Base-by-base conservation (phyloP, 352 stramenopile species). In the Globisporangium echinulatum region DNA sequence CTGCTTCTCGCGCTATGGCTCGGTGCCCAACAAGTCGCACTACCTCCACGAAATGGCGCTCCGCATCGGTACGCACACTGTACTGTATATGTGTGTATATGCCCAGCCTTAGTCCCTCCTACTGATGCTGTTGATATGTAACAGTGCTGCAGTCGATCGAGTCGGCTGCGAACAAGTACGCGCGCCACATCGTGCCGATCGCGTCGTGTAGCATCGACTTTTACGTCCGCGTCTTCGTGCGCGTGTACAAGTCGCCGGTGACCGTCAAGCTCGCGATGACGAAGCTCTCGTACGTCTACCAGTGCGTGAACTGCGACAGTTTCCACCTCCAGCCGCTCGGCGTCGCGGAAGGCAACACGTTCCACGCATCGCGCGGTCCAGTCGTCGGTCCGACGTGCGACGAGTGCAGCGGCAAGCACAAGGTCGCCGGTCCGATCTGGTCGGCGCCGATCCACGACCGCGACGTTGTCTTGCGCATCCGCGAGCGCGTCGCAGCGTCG, bases 181-280 rank as follows among this genome's bases (percentile, higher is more conserved):
- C 96, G 64, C 78, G 96, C 54, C 94, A 97, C 66, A 98, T 99
- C 69, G 88, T 98, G 60, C 97, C 97, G 0, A 88, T 99, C 19
- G 87, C 98, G 25, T 98, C 90, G 43, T 97, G 99, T 58, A 97
- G 96, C 63, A 99, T 99, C 69, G 96, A 99, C 60, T 99, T 99
- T 70, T 99, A 99, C 80, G 85, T 99, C 48, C 95, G 98, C 52
- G 90, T 99, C 47, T 99, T 99, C 79, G 96, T 99, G 14, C 94
- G 98, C 61, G 96, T 99, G 48, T 98, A 96, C 74, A 92, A 98
- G 67, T 96, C 95, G 56, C 97, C 97, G 17, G 82, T 91, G 14
- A 96, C 97, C 65, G 95, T 96, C 43, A 98, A 98, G 74, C 84
- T 95, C 56, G 87, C 82, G 10, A 94, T 96, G 84, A 96, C 85